phyloP scores from a whole-genome alignment of 2,329 filamentous ascomycete genomes.

The Exophiala sideris region DNA sequence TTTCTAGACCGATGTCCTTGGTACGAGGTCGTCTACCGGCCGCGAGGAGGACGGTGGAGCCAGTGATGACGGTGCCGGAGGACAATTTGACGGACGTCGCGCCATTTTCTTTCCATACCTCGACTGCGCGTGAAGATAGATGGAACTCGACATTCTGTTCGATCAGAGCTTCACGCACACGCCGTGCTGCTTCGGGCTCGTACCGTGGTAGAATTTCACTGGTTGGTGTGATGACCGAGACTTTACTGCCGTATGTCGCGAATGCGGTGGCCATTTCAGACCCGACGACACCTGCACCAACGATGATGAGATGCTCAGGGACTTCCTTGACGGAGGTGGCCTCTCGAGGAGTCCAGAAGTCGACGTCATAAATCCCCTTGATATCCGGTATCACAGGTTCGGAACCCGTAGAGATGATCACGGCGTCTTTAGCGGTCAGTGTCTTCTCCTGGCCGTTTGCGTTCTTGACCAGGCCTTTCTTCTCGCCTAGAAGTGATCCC shows the following conservation, averaged over 20 bases:
- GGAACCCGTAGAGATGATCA: slow-evolving; percentile 11
- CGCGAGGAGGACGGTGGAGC: slow-evolving; percentile 4
- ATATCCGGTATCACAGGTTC: slow-evolving; percentile 10
- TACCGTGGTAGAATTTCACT: slow-evolving; percentile 1
- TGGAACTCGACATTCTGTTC: slow-evolving; percentile 1
- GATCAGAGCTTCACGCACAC: background rate
- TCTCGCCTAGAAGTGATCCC: slow-evolving; percentile 5
- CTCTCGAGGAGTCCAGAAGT: slow-evolving; percentile 16
- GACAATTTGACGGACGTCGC: background rate
- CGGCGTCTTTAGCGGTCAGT: slow-evolving; percentile 6
- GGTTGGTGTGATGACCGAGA: slow-evolving; percentile 7
- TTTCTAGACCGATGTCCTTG: slow-evolving; percentile 5
- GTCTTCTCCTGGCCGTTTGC: slow-evolving; percentile 11
- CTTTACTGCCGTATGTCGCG: slow-evolving; percentile 8
- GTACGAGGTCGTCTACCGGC: slow-evolving; percentile 8
- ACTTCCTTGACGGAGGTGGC: slow-evolving; percentile 6
- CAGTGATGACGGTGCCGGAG: slow-evolving; percentile 1
- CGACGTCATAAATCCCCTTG: background rate
- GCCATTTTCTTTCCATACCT: slow-evolving; percentile 1
- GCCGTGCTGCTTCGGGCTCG: slow-evolving; percentile 3
- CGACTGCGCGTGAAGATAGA: background rate
- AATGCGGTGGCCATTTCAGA: slow-evolving; percentile 14
- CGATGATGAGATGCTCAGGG: slow-evolving; percentile 14
- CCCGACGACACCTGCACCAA: slow-evolving; percentile 14
- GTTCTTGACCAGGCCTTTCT: slow-evolving; percentile 10